These are phyloP conservation scores for Naganishia randhawae DNA, from an alignment of 768 basidiomycete species.

Conservation along the genomic window DNA sequence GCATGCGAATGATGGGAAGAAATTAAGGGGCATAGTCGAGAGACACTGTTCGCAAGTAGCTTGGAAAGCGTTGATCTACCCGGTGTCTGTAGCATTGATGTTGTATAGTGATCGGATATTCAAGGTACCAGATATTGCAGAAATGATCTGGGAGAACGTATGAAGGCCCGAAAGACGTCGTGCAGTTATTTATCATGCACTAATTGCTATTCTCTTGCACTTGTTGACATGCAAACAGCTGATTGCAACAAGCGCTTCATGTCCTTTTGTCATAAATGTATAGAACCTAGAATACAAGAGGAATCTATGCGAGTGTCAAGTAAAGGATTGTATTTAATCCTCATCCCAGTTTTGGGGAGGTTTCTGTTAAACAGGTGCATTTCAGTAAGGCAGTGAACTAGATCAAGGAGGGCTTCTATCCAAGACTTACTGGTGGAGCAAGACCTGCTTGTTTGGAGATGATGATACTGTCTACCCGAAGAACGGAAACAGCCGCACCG, in stretches of 20 bases:
- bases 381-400: not conserved
- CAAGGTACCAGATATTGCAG: not conserved
- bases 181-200: no score
- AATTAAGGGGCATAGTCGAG: not conserved
- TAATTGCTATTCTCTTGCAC: no score
- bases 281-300: not conserved
- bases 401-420: not conserved
- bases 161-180: not conserved
- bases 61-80: not conserved
- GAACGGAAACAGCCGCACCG: constrained; percentile 50
- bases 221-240: not conserved
- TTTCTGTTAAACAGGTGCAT: constrained; percentile 21
- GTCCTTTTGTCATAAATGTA: not conserved
- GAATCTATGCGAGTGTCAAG: not conserved
- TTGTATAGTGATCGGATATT: not conserved
- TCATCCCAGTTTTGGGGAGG: constrained; percentile 31
- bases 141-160: not conserved
- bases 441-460: constrained; percentile 66
- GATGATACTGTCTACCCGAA: constrained; percentile 96
- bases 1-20: constrained; percentile 49
- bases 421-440: constrained; percentile 39
- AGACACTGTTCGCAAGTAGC: not conserved
- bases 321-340: constrained; percentile 13
- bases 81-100: not conserved
- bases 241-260: not conserved